phyloP scores from a whole-genome alignment of 1,284 basidiomycete species.

The Rhodotorula sp. region DNA sequence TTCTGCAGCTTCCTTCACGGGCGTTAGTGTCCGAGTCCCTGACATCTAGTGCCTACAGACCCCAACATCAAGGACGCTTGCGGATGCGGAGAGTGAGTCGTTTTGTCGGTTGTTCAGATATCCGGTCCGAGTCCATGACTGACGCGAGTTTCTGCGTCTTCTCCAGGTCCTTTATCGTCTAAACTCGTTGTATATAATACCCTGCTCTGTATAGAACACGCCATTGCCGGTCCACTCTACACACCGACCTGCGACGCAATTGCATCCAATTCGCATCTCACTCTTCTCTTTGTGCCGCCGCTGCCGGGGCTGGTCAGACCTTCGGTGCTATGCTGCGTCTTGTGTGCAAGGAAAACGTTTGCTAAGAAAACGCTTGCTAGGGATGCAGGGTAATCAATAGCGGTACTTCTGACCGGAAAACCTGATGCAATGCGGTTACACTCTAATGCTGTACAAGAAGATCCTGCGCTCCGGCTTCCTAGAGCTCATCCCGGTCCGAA shows the following conservation, averaged over 20 bases:
- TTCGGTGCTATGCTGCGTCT: no score
- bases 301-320: no score
- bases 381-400: no score
- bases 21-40: not conserved
- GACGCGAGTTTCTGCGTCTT: not conserved
- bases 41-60: conserved; percentile 35
- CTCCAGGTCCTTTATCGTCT: conserved; percentile 35
- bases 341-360: no score
- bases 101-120: not conserved
- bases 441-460: not conserved
- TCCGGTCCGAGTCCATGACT: not conserved
- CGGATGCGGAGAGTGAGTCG: conserved; percentile 77
- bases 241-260: no score
- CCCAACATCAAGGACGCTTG: conserved; percentile 74
- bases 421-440: no score
- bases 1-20: conserved; percentile 53
- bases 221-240: no score
- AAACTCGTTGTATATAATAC: conserved; percentile 3
- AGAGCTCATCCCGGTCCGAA: not conserved
- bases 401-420: no score
- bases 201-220: not conserved
- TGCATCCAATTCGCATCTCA: no score
- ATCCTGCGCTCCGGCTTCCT: not conserved
- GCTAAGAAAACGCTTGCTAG: no score
- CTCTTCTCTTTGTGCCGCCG: no score